Percentiles rank a stretch among this genome's conserved stretches.
These are phyloP conservation scores for Kewa caespitosa DNA, from an alignment of 179 eudicot species.

Conservation along the genomic window DNA sequence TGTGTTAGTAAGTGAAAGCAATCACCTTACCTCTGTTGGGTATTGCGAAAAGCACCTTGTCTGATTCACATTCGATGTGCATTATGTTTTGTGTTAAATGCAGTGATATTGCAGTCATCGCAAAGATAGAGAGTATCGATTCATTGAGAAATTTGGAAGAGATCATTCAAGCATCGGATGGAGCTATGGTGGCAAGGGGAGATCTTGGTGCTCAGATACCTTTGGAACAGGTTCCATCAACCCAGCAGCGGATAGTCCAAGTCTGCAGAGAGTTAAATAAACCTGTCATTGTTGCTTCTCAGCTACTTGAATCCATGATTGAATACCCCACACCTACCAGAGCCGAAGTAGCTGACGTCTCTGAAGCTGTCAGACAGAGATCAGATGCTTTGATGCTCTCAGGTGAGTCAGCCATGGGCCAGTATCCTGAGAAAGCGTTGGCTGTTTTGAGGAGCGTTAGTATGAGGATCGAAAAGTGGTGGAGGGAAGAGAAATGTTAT, in stretches of 20 bases:
- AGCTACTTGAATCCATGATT: constrained; percentile 86
- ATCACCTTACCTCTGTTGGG: not conserved
- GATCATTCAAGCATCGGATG: constrained; percentile 45
- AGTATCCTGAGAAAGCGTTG: constrained; percentile 66
- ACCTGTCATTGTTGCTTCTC: constrained; percentile 89
- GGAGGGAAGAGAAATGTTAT: constrained; percentile 48
- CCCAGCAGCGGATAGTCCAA: constrained; percentile 55
- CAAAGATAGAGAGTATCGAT: constrained; percentile 81
- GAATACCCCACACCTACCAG: constrained; percentile 89
- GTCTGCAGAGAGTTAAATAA: constrained; percentile 74
- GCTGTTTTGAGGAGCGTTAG: constrained; percentile 62
- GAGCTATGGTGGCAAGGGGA: constrained; percentile 80
- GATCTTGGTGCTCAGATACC: constrained; percentile 90
- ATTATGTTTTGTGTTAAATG: not conserved
- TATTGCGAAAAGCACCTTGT: not conserved
- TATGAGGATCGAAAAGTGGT: constrained; percentile 66
- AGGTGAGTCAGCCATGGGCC: constrained; percentile 87
- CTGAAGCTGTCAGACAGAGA: constrained; percentile 84
- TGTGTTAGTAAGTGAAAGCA: no score
- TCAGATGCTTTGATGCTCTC: constrained; percentile 93
- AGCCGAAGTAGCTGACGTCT: constrained; percentile 94
- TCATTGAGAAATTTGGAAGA: constrained; percentile 68
- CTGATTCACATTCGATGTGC: not conserved
- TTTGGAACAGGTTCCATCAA: constrained; percentile 74
- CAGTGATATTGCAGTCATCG: constrained; percentile 43